Conservation (phyloP, 1,284 basidiomycete species). For the Fomitopsis palustris region DNA sequence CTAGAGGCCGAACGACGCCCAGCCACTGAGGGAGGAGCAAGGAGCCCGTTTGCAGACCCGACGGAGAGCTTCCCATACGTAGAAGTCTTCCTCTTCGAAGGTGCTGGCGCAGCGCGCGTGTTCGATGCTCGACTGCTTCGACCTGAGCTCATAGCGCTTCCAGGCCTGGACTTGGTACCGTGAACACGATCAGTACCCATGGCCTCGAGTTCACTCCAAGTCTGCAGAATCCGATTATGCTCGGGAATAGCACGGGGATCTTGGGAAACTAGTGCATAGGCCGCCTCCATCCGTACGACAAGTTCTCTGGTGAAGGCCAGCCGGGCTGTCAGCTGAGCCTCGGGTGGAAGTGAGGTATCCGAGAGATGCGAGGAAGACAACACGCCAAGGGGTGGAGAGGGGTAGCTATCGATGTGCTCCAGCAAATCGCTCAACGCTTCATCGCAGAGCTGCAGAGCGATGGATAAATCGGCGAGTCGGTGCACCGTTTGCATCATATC, state of each 20-base stretch:
- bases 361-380: slow-evolving; percentile 48
- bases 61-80: slow-evolving; percentile 54
- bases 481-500: slow-evolving; percentile 49
- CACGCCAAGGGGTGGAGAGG: slow-evolving; percentile 49
- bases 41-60: slow-evolving; percentile 37
- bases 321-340: slow-evolving; percentile 61
- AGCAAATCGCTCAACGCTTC: slow-evolving; percentile 75
- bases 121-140: slow-evolving; percentile 50
- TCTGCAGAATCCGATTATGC: slow-evolving; percentile 62
- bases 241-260: slow-evolving; percentile 61
- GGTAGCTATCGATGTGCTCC: slow-evolving; percentile 78
- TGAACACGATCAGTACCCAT: slow-evolving; percentile 69
- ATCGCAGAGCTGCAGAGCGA: slow-evolving; percentile 56
- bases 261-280: slow-evolving; percentile 39
- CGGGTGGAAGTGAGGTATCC: slow-evolving; percentile 41
- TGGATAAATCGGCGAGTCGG: slow-evolving; percentile 48
- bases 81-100: slow-evolving; percentile 29
- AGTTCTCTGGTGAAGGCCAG: slow-evolving; percentile 55
- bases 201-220: slow-evolving; percentile 74
- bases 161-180: slow-evolving; percentile 59
- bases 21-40: slow-evolving; percentile 42
- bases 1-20: slow-evolving; percentile 48
- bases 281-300: slow-evolving; percentile 43
- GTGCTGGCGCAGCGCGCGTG: slow-evolving; percentile 22
- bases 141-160: slow-evolving; percentile 56